Base-by-base conservation (phyloP, 2,329 filamentous ascomycete genomes). In the Purpureocillium lavendulum region DNA sequence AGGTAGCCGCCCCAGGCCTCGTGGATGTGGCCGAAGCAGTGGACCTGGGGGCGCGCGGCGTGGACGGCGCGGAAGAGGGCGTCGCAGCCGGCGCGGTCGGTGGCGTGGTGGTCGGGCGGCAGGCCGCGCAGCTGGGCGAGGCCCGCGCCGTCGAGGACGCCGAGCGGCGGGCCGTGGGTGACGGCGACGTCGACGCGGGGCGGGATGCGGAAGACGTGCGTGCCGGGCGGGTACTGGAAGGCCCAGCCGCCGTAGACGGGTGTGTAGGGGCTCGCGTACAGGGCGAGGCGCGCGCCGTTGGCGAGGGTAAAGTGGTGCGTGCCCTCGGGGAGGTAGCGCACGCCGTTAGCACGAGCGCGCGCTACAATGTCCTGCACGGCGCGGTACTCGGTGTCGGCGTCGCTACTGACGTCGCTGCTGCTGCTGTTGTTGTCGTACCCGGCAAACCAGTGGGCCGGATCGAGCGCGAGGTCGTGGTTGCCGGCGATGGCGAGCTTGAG, bases 21-120 rank as follows among this genome's bases (percentile, higher is more conserved):
- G 49, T 79, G 75, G n/a, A 77, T 70, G 44, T 78, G 75, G 0
- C 74, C 74, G 42, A 77, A 78, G 51, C 72, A 77, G 50, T 76
- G 71, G 4, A 78, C 45, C 7, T 52, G 51, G 2, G 74, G 73
- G 21, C 56, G 59, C 1, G 65, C 60, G 0, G 50, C 49, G 2
- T 62, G 58, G 0, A 78, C 49, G 0, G 73, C 69, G 0, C 51
- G 52, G 39, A 75, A 66, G 3, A 79, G 61, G 13, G 61, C 44
- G 0, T 48, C 46, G 42, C 70, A 70, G 15, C 74, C 71, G 14
- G 59, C 61, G 12, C 55, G 50, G 17, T 57, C n/a, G 41, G n/a
- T 31, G 14, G 21, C 21, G 6, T 5, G 21, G 21, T 26, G 21
- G 6, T 26, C 21, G 21, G 21, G 21, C 6, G 15, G 33, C 11